Evolutionary conservation across 164 flowering plant species (phyloP), one percentile per base, ranked within the genome.

Genomic region (Hamamelis virginiana): DNA sequence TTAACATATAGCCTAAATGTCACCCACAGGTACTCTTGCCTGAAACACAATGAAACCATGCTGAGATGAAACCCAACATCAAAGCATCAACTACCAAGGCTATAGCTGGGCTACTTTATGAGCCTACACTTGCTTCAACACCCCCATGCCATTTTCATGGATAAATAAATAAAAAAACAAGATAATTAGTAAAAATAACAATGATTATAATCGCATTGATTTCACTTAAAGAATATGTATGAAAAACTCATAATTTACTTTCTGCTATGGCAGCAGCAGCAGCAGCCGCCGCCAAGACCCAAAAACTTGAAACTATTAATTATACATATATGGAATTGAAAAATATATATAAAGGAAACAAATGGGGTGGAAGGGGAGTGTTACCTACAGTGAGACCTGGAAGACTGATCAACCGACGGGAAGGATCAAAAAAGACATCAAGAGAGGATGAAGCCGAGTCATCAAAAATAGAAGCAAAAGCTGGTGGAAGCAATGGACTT

Each of bases 391-490:
- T 92, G 59, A 92, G 78, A 59, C 98, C 98, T 43, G 91, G 97
- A 75, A 95, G 79, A 85, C 80, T 87, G 67, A 82, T 65, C 59
- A 77, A 77, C 67, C 88, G 93, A 72, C 76, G 80, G 33, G 98
- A 89, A 62, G 98, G 97, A 78, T 95, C 97, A 80, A 92, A 95
- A 77, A 92, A 95, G 62, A 89, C 84, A 83, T 95, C 98, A 41
- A 95, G 91, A 51, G 97, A 92, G n/a, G 98, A 91, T 43, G 97
- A 95, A 75, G 97, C 89, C 60, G 88, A 77, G 76, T 95, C 98
- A 80, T 95, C 97, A 76, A 95, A 95, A 65, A 95, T 82, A 57
- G 97, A 95, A 62, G 91, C 88, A 83, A 95, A 95, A 76, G 87
- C 85, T 65, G 98, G 98, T 38, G 98, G 98, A 66, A 95, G 98